Evolutionary conservation across 495 filamentous ascomycete genomes (phyloP), one percentile per base, ranked within the genome.

Genomic region (Talaromyces proteolyticus): DNA sequence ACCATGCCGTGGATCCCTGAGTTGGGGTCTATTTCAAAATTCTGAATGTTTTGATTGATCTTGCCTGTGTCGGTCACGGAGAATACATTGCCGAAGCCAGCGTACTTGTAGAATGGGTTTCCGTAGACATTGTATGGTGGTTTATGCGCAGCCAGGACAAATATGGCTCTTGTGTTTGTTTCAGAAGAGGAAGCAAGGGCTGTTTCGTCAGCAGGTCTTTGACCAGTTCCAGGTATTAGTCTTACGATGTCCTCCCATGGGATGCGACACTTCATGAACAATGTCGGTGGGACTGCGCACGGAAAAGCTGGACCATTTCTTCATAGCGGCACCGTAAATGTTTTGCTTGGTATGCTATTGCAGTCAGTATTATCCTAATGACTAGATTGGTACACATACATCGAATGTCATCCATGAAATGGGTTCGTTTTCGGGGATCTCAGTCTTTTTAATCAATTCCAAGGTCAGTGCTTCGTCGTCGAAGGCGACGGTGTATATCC

Each of bases 391-490:
- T 22, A 42, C 24, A 22, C 79, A 64, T 72, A 87, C 85, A 59
- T 88, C 85, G 58, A 91, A 89, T 37, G 86, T 85, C 84, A 93
- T 90, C 88, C 88, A 93, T 56, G 87, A 91, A 58, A 93, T 91
- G 3, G 88, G 85, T 69, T 93, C 87, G 42, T 89, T 83, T 36
- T 86, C 68, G 7, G 87, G 85, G 51, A 91, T 91, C 40, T 82
- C 77, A 11, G 87, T 91, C 53, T 82, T 82, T 74, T 91, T 88
- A 60, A 91, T 63, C 63, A 90, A 55, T 51, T 83, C 76, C 54
- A 91, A 63, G 4, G 77, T 84, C 44, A 87, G 68, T 18, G 75
- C 77, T 62, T 89, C 85, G 61, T 89, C 87, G 68, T 93, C 86
- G 58, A 93, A 93, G 44, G 79, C 76, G 21, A 93, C 80, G 3